Evolutionary conservation across 495 filamentous ascomycete genomes (phyloP), one percentile per base, ranked within the genome.

Genomic region (Letharia lupina): DNA sequence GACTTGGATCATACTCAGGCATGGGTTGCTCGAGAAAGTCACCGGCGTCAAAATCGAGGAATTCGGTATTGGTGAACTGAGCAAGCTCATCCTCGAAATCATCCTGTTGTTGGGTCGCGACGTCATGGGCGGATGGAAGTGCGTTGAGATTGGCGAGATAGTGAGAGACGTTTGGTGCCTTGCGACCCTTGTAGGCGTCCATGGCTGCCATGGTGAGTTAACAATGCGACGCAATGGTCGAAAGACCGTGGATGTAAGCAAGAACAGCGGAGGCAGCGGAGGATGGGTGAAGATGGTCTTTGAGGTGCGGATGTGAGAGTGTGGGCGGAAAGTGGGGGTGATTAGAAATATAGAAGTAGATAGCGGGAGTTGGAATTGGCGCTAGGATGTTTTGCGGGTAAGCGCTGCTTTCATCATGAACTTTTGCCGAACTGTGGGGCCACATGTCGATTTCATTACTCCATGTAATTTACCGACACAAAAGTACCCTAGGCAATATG

Each of bases 1-100:
- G 56, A 35, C 37, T 40, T 9, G 60, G 33, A 59, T 61, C 40
- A 20, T 47, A 62, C 7, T 57, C 64, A 8, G 50, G 2, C 48
- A 66, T 23, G 2, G 20, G 35, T 7, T 40, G 54, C 0, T 64
- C 61, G 9, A 67, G 54, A 7, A 60, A 59, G 16, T 68, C 50
- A 4, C n/a, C 79, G 58, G 82, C 75, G 73, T 97, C 93, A 73
- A 91, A 93, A 76, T 96, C 92, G 75, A 90, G 90, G 81, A 97
- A 98, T 65, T 94, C 87, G 60, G 90, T 85, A 76, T 97, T 96
- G 66, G 91, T 95, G 82, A 97, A 96, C 69, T 95, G 81, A 40
- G 89, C 89, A 57, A 98, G 82, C 59, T 94, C 91, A 62, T 87
- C 83, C 70, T 89, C 88, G 77, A 85, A 82, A 54, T 76, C 75